Evolutionary conservation across 2,329 filamentous ascomycete species (phyloP).

Genomic region (Lojkania enalia): DNA sequence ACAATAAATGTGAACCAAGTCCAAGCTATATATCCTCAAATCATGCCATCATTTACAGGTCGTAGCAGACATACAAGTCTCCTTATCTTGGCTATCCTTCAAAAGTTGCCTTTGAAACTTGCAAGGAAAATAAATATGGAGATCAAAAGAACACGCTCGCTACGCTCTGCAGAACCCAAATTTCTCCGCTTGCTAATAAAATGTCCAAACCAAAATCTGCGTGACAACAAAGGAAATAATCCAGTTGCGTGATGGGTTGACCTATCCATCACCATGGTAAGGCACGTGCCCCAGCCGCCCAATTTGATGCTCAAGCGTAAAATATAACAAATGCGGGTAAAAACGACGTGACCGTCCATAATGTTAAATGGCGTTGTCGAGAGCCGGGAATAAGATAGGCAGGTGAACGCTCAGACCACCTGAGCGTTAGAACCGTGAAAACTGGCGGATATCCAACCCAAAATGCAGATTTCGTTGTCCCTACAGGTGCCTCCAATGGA

Average conservation of each 20-base stretch:
- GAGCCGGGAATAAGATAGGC: conserved; percentile 18
- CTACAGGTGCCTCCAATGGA: conserved; percentile 26
- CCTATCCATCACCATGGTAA: conserved; percentile 1
- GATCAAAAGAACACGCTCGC: conserved; percentile 16
- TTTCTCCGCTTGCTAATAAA: conserved; percentile 36
- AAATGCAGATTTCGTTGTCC: conserved; percentile 39
- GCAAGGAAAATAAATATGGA: not conserved
- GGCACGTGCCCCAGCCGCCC: not conserved
- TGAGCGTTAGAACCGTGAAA: conserved; percentile 16
- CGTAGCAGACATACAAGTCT: conserved; percentile 13
- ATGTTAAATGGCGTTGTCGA: conserved; percentile 21
- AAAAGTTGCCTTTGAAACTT: not conserved
- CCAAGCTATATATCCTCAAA: conserved; percentile 5
- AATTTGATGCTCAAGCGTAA: conserved; percentile 30
- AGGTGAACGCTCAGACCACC: conserved; percentile 25
- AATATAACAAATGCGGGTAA: conserved; percentile 11
- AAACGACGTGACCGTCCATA: conserved; percentile 39
- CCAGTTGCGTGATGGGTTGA: not conserved
- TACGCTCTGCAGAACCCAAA: conserved; percentile 32
- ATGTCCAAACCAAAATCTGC: conserved; percentile 1
- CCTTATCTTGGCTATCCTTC: conserved; percentile 4
- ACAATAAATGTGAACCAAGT: conserved; percentile 6
- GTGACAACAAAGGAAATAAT: conserved; percentile 14
- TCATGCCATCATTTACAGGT: conserved; percentile 21
- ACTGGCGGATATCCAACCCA: conserved; percentile 32